phyloP scores from a whole-genome alignment of 768 basidiomycete species.

The Leccinum boreale region DNA sequence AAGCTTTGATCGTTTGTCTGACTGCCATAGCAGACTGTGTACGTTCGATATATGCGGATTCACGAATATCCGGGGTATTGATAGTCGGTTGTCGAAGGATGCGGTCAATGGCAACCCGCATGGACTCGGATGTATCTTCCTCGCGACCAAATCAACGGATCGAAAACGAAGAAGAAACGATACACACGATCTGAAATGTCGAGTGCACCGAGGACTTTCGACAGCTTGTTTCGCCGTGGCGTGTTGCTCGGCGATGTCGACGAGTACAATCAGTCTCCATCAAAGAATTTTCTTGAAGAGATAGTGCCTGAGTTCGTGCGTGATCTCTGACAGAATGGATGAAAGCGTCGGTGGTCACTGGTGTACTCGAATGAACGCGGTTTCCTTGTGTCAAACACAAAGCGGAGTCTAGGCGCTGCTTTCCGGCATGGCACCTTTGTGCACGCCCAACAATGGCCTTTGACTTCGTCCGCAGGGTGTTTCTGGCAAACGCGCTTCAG shows the following conservation, averaged over 20 bases:
- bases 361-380: neutral
- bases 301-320: neutral
- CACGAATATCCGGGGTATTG: neutral
- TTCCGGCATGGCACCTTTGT: slow-evolving; percentile 62
- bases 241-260: slow-evolving; percentile 2
- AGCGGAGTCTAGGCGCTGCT: slow-evolving; percentile 51
- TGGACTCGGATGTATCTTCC: slow-evolving; percentile 19
- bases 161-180: neutral
- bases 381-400: slow-evolving; percentile 24
- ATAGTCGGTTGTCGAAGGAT: slow-evolving; percentile 26
- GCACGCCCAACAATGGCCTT: slow-evolving; percentile 53
- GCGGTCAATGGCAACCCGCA: slow-evolving; percentile 28
- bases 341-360: slow-evolving; percentile 4
- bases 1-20: neutral
- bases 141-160: neutral
- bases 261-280: slow-evolving; percentile 4
- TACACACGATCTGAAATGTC: slow-evolving; percentile 28
- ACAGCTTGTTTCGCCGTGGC: slow-evolving; percentile 10
- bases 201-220: slow-evolving; percentile 23
- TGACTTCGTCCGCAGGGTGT: slow-evolving; percentile 50
- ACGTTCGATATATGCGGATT: neutral
- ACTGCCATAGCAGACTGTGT: neutral
- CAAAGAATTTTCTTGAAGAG: neutral
- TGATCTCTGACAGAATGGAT: slow-evolving; percentile 19
- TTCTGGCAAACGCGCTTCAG: slow-evolving; percentile 36